Evolutionary conservation across 352 stramenopile genomes (phyloP).

Genomic region (Phytophthora citrophthora): DNA sequence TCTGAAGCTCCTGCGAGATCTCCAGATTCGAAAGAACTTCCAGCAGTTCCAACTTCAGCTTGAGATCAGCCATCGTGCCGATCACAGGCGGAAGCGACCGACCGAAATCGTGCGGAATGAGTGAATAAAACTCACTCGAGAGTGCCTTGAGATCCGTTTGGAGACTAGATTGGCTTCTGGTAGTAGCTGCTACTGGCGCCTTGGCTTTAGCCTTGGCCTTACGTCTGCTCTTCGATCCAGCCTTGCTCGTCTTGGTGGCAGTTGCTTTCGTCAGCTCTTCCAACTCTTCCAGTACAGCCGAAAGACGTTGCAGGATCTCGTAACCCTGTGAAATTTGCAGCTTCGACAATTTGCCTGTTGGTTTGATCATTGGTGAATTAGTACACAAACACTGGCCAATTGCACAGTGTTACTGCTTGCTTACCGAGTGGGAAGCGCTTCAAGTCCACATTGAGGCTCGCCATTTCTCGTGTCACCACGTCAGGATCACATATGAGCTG

Average conservation of each 20-base stretch:
- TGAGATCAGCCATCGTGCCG: conserved; percentile 57
- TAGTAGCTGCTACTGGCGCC: conserved; percentile 20
- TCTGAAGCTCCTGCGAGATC: conserved; percentile 64
- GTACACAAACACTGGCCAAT: no score
- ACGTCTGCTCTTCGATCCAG: conserved; percentile 25
- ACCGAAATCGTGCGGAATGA: conserved; percentile 78
- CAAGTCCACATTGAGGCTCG: conserved; percentile 55
- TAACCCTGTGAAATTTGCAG: conserved; percentile 71
- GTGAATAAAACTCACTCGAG: conserved; percentile 72
- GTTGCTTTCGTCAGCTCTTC: conserved; percentile 30
- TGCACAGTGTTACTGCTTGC: not conserved
- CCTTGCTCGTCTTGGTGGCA: conserved; percentile 18
- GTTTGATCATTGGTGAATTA: not conserved
- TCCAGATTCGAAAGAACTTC: conserved; percentile 67
- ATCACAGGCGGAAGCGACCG: conserved; percentile 58
- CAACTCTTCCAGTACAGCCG: conserved; percentile 47
- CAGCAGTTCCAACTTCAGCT: conserved; percentile 66
- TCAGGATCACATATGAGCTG: conserved; percentile 62
- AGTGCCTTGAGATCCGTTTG: conserved; percentile 53
- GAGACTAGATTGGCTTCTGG: conserved; percentile 27
- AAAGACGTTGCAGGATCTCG: conserved; percentile 57
- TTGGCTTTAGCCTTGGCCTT: conserved; percentile 36
- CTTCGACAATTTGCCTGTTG: conserved; percentile 53
- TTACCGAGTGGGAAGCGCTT: conserved; percentile 59
- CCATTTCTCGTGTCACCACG: conserved; percentile 53